Evolutionary conservation across 805 yeast species (phyloP).

Genomic region (Saccharomycopsis javanensis): DNA sequence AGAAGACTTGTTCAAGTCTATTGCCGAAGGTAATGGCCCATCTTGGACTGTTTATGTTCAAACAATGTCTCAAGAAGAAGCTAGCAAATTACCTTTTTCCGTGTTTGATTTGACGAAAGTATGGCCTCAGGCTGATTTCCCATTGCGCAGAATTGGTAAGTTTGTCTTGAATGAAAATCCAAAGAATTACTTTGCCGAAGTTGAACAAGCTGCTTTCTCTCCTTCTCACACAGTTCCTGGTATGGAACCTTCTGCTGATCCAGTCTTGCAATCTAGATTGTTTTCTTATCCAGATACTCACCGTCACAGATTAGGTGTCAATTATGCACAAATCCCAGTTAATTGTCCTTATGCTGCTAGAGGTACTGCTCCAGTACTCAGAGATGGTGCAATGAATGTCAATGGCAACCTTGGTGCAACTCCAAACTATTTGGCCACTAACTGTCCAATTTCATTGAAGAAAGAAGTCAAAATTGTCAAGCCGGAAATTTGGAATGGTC

Average conservation of each 20-base stretch:
- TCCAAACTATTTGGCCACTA: conserved; percentile 63
- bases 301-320: conserved; percentile 65
- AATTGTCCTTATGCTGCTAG: conserved; percentile 64
- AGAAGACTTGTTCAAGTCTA: conserved; percentile 68
- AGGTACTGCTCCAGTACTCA: conserved; percentile 51
- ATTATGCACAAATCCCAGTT: conserved; percentile 80
- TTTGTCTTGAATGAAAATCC: conserved; percentile 76
- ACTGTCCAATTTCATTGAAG: conserved; percentile 39
- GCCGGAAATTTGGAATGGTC: conserved; percentile 75
- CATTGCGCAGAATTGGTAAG: conserved; percentile 78
- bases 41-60: conserved; percentile 82
- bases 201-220: conserved; percentile 78
- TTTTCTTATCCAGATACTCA: conserved; percentile 82
- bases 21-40: conserved; percentile 69
- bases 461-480: conserved; percentile 39
- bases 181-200: conserved; percentile 76
- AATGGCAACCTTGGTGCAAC: conserved; percentile 65
- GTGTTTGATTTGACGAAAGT: conserved; percentile 87
- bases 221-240: conserved; percentile 83
- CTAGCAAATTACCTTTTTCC: conserved; percentile 64
- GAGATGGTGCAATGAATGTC: conserved; percentile 74
- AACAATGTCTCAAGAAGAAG: conserved; percentile 77
- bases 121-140: conserved; percentile 85
- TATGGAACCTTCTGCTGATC: conserved; percentile 75
- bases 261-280: conserved; percentile 72